Evolutionary conservation across 1,284 basidiomycete genomes (phyloP).

Genomic region (Trichosporon coremiiforme): DNA sequence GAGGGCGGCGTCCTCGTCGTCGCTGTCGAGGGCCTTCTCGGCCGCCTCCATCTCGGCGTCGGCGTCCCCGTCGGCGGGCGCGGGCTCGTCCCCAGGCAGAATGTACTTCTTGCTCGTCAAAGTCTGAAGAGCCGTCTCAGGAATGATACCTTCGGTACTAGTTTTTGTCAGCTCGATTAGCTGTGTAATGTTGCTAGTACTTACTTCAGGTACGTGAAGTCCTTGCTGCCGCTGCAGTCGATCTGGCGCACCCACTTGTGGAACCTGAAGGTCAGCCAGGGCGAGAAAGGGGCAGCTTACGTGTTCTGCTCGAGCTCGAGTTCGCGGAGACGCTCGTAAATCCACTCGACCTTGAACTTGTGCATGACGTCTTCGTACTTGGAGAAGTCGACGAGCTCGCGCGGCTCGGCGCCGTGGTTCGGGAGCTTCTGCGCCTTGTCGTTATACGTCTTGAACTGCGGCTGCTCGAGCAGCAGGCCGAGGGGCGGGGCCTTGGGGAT

Average conservation of each 20-base stretch:
- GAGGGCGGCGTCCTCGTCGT: constrained; percentile 59
- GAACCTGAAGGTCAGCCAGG: constrained; percentile 36
- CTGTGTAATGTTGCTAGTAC: constrained; percentile 31
- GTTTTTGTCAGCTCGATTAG: constrained; percentile 41
- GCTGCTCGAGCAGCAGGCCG: constrained; percentile 90
- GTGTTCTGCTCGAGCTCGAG: constrained; percentile 78
- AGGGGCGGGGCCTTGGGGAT: constrained; percentile 96
- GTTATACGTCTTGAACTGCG: constrained; percentile 70
- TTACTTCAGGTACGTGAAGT: constrained; percentile 48
- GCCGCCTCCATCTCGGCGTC: constrained; percentile 62
- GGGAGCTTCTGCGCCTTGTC: constrained; percentile 44
- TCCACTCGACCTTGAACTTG: constrained; percentile 77
- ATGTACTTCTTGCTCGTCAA: constrained; percentile 60
- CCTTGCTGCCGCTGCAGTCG: constrained; percentile 38
- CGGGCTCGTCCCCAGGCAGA: background rate
- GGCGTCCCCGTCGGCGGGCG: constrained; percentile 59
- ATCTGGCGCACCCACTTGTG: constrained; percentile 55
- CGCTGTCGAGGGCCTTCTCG: constrained; percentile 60
- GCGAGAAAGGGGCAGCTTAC: constrained; percentile 61
- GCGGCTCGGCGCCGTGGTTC: constrained; percentile 25
- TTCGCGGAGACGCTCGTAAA: constrained; percentile 78
- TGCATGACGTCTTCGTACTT: constrained; percentile 67
- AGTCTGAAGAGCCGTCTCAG: constrained; percentile 64
- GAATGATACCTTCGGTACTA: constrained; percentile 71
- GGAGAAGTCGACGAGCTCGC: constrained; percentile 67